These are phyloP conservation scores for Pulveroboletus ravenelii DNA, from an alignment of 768 basidiomycete species.

Conservation along the genomic window DNA sequence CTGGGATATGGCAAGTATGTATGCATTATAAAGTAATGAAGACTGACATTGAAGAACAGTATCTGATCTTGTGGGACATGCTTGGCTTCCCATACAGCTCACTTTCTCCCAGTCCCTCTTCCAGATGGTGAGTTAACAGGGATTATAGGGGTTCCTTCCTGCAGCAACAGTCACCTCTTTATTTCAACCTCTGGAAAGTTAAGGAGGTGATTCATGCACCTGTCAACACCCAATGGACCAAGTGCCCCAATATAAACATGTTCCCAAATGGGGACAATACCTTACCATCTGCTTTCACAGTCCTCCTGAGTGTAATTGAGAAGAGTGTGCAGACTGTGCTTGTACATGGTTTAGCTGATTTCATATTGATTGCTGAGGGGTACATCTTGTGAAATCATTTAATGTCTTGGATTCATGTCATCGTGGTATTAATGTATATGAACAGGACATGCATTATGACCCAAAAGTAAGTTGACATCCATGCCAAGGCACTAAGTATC, in stretches of 20 bases:
- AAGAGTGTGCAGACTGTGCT: conserved; percentile 61
- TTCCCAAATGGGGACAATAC: conserved; percentile 61
- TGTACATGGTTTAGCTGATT: too few relatives aligned
- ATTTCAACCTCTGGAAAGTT: conserved; percentile 71
- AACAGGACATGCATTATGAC: too few relatives aligned
- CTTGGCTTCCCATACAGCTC: conserved; percentile 68
- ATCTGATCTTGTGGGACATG: conserved; percentile 71
- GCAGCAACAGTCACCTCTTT: conserved; percentile 56
- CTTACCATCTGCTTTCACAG: conserved; percentile 56
- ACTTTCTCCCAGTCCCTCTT: not conserved
- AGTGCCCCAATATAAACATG: conserved; percentile 57
- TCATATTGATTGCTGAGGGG: too few relatives aligned
- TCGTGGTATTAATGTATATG: too few relatives aligned
- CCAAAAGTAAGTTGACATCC: too few relatives aligned
- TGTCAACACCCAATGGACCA: conserved; percentile 50
- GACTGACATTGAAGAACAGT: conserved; percentile 25
- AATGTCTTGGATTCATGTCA: too few relatives aligned
- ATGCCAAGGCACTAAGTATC: too few relatives aligned
- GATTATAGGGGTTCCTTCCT: conserved; percentile 47
- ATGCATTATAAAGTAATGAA: not conserved
- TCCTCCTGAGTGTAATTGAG: conserved; percentile 71
- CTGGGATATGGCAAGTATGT: conserved; percentile 52
- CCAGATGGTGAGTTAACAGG: not conserved
- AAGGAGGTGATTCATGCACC: conserved; percentile 68
- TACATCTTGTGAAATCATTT: too few relatives aligned